Evolutionary conservation across 768 basidiomycete genomes (phyloP), one percentile per base, ranked within the genome.

Genomic region (Boletus vermiculosoides): DNA sequence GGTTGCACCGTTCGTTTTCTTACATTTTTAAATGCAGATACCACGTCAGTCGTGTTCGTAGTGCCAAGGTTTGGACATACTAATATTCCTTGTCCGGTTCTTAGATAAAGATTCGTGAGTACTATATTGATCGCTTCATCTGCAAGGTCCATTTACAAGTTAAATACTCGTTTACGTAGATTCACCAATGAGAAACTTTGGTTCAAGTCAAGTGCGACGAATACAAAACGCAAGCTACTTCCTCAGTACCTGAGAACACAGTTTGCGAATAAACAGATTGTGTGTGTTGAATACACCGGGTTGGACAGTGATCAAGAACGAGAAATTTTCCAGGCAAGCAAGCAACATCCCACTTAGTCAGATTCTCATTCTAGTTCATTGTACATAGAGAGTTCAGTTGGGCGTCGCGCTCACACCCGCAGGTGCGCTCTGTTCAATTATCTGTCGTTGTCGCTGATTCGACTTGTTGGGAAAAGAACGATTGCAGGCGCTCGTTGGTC

Each of bases 241-340:
- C 71, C 74, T 1, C 54, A 67, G 15, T 60, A 70, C 33, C 66
- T 77, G 48, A 70, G 62, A 40, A 73, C 67, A 4, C 64, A 71
- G 44, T 83, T 81, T 58, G 54, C 72, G 37, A 74, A 76, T 50
- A 80, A 77, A 57, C 77, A 79, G 53, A 75, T 84, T 15, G 75
- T 76, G 11, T 83, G 79, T 54, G 76, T 81, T 1, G 85, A 85
- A 63, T 86, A 86, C 59, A 68, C 71, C 3, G 74, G 75, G 18
- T 65, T 87, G 41, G 74, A 69, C 0, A 66, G 67, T 8, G 77
- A 82, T 49, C 79, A 82, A 63, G 89, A 88, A 61, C 78, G 86
- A 30, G 87, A 87, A 63, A 83, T 87, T 25, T 90, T 87, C 59
- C 78, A 82, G 74, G 83, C 76, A 59, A 41, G 74, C 57, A 34